Percentiles rank a stretch among this genome's conserved stretches.
Evolutionary conservation across 345 rosid species (phyloP).

Genomic region (Eucalyptus sp.): DNA sequence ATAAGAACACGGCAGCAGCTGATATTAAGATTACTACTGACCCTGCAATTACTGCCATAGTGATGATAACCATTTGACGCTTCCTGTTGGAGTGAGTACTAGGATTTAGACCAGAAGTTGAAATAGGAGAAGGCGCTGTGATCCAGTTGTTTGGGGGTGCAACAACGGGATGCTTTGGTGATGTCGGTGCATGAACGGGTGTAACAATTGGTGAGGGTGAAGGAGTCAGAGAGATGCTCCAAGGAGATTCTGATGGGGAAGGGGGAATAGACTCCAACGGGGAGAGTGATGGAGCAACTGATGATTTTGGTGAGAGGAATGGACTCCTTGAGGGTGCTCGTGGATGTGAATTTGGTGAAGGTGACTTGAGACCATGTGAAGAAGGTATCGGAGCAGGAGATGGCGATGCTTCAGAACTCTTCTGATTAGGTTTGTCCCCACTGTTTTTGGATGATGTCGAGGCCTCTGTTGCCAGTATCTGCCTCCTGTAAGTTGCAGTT

Average conservation of each 20-base stretch:
- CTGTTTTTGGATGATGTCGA: neutral
- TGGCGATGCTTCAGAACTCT: neutral
- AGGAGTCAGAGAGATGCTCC: slow-evolving; percentile 9
- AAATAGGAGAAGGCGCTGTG: slow-evolving; percentile 14
- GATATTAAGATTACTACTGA: slow-evolving; percentile 18
- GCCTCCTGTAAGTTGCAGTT: slow-evolving; percentile 20
- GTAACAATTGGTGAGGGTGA: slow-evolving; percentile 18
- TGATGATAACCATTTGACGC: slow-evolving; percentile 11
- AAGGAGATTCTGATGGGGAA: slow-evolving; percentile 15
- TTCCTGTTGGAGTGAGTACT: slow-evolving; percentile 5
- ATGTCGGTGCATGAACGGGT: slow-evolving; percentile 5
- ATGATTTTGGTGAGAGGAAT: slow-evolving; percentile 10
- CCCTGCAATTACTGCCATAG: slow-evolving; percentile 31
- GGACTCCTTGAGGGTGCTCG: neutral
- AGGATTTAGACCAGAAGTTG: slow-evolving; percentile 6
- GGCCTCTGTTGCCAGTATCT: slow-evolving; percentile 13
- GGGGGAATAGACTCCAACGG: neutral
- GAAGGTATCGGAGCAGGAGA: neutral
- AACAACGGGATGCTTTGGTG: slow-evolving; percentile 1
- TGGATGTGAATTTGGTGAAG: slow-evolving; percentile 4
- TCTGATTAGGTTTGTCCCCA: neutral
- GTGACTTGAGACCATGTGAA: neutral
- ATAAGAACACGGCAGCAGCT: slow-evolving; percentile 23
- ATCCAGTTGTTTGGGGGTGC: neutral
- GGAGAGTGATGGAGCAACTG: slow-evolving; percentile 12